Percentiles rank a stretch among this genome's conserved stretches.
Evolutionary conservation across 1,139 yeast genomes (phyloP).

Genomic region (Zhuliangozyma blackwelliae): DNA sequence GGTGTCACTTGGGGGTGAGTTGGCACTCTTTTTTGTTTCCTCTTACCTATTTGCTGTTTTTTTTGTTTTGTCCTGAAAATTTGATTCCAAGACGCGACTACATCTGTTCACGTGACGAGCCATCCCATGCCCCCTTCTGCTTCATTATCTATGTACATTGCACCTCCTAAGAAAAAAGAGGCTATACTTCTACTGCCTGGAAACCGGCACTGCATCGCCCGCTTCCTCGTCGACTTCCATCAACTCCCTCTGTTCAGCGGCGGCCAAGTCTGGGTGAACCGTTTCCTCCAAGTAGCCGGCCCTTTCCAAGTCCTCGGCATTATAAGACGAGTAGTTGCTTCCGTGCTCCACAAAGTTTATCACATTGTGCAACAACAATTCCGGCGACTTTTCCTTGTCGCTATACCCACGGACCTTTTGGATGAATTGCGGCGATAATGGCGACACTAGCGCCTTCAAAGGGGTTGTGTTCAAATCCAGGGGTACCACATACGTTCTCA

Average conservation of each 20-base stretch:
- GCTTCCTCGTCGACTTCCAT: slow-evolving; percentile 1
- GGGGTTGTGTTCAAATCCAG: slow-evolving; percentile 36
- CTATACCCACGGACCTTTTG: slow-evolving; percentile 67
- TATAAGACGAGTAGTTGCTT: slow-evolving; percentile 26
- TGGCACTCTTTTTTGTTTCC: too few relatives aligned
- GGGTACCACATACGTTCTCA: slow-evolving; percentile 89
- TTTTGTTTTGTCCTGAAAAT: too few relatives aligned
- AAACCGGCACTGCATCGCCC: too few relatives aligned
- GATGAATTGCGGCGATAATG: slow-evolving; percentile 64
- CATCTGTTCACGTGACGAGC: too few relatives aligned
- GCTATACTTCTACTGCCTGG: too few relatives aligned
- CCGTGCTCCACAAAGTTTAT: slow-evolving; percentile 78
- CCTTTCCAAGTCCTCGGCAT: slow-evolving; percentile 35
- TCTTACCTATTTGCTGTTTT: too few relatives aligned
- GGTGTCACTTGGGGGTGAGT: too few relatives aligned
- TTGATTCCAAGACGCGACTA: too few relatives aligned
- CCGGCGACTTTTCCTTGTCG: slow-evolving; percentile 72
- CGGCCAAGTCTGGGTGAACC: slow-evolving; percentile 21
- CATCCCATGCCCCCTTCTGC: too few relatives aligned
- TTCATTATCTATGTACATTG: too few relatives aligned
- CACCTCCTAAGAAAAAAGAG: too few relatives aligned
- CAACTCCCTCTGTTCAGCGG: slow-evolving; percentile 3
- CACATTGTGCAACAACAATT: slow-evolving; percentile 66
- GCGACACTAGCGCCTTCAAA: slow-evolving; percentile 69
- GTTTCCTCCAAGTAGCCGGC: slow-evolving; percentile 44